Conservation (phyloP, 768 basidiomycete species). For the Baorangia bicolor region DNA sequence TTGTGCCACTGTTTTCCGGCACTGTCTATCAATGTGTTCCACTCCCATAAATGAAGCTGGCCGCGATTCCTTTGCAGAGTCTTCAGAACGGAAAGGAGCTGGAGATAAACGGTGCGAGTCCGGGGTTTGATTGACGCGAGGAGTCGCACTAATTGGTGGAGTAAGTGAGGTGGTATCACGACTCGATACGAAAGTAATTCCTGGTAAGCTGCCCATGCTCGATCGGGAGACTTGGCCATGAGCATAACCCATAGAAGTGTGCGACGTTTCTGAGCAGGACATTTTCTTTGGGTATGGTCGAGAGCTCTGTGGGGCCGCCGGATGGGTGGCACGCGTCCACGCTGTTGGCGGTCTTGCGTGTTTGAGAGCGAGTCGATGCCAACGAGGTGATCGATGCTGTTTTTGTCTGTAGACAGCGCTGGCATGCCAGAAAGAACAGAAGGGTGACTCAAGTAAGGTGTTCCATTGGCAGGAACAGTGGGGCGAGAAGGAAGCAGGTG, state of each 20-base stretch:
- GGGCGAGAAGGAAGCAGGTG: background rate
- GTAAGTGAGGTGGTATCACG: slow-evolving; percentile 38
- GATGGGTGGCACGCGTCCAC: background rate
- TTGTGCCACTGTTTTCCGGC: slow-evolving; percentile 67
- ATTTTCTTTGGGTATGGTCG: slow-evolving; percentile 14
- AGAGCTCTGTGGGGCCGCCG: background rate
- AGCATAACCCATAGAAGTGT: slow-evolving; percentile 35
- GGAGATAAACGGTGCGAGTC: slow-evolving; percentile 59
- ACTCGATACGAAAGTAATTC: slow-evolving; percentile 27
- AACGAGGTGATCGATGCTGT: slow-evolving; percentile 2
- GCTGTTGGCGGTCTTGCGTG: slow-evolving; percentile 7
- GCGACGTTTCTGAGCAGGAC: slow-evolving; percentile 18
- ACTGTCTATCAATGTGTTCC: slow-evolving; percentile 72
- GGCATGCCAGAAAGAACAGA: background rate
- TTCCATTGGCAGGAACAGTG: background rate
- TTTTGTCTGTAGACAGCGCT: background rate
- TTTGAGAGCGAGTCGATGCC: slow-evolving; percentile 3
- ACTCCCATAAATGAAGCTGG: slow-evolving; percentile 59
- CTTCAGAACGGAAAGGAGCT: slow-evolving; percentile 65
- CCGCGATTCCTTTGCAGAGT: slow-evolving; percentile 57
- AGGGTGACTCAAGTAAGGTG: background rate
- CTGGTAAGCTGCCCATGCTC: slow-evolving; percentile 47
- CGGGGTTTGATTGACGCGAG: slow-evolving; percentile 54
- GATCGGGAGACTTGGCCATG: slow-evolving; percentile 29
- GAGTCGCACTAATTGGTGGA: slow-evolving; percentile 62